A percentile compares a stretch with the other conserved stretches of the same genome.
Evolutionary conservation across 2,329 filamentous ascomycete genomes (phyloP).

Genomic region (Pseudogymnoascus sp.): DNA sequence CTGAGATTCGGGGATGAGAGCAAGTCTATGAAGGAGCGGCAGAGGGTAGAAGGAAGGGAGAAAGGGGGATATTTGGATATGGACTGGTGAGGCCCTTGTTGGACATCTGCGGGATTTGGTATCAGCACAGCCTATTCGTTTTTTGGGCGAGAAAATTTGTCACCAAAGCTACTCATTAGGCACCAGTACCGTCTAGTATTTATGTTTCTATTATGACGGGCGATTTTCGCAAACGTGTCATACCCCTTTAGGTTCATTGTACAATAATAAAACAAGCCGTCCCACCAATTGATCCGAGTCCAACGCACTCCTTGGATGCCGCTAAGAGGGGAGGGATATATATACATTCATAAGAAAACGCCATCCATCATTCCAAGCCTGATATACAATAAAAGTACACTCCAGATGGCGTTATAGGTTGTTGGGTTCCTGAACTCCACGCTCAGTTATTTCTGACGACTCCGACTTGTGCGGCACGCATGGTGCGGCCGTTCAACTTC

Average conservation of each 20-base stretch:
- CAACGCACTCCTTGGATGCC: slow-evolving; percentile 7
- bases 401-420: slow-evolving; percentile 7
- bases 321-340: slow-evolving; percentile 9
- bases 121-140: not conserved
- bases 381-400: slow-evolving; percentile 9
- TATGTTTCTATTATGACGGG: slow-evolving; percentile 3
- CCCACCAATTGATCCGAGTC: slow-evolving; percentile 8
- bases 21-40: not conserved
- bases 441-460: slow-evolving; percentile 69
- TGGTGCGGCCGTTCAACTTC: slow-evolving; percentile 78
- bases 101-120: not conserved
- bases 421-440: not conserved
- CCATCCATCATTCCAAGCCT: slow-evolving; percentile 6
- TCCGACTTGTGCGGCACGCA: slow-evolving; percentile 91
- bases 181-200: not conserved
- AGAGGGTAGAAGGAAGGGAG: not conserved
- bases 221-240: not conserved
- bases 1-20: not conserved
- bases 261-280: slow-evolving; percentile 6
- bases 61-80: not conserved
- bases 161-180: not conserved
- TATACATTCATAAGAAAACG: slow-evolving; percentile 7
- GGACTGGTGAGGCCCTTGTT: not conserved
- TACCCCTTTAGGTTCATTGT: slow-evolving; percentile 1
- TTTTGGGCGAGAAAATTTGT: not conserved